Base-by-base conservation (phyloP, 2,329 filamentous ascomycete genomes). In the Zalaria sp. region DNA sequence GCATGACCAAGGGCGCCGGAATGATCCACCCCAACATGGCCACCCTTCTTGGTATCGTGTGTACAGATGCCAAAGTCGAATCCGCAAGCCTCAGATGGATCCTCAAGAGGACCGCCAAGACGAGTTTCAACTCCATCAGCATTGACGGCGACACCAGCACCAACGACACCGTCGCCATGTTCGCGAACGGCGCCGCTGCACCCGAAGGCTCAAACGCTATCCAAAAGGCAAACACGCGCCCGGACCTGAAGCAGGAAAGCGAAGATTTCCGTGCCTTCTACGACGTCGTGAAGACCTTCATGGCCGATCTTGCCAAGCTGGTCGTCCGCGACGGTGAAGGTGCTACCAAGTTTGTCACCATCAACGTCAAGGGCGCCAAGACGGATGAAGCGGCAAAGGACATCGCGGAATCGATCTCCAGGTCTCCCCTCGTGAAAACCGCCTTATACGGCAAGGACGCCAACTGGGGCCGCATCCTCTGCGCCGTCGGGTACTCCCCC, bases 11-110 rank as follows among this genome's bases (percentile, higher is more conserved):
- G 68, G 91, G 91, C 43, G 91, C 91, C 4, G 91, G 91, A 56
- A 98, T 98, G 91, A 94, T 98, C 60, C 88, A 95, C 58, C 91
- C 91, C 38, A 96, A 98, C 68, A 94, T 98, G 88, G 91, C 87
- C 27, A 98, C 91, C 1, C 75, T 96, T 29, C 77, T 98, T 31
- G 87, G 85, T 41, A 82, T 96, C 46, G 74, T 96, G 55, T 87
- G 85, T 55, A 98, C 91, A 9, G 91, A 98, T 53, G 89, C 82
- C 1, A 83, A 87, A 27, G 75, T 96, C 54, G 71, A 77, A 0
- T 70, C 83, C 3, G 57, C 63, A 1, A 72, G 81, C 6, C 75
- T 95, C 45, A 75, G 79, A 38, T 62, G 71, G 0, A 71, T 91
- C 9, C 79, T 96, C 36, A 77, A 72, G 44, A 69, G 77, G 50